These are phyloP conservation scores for Haematococcus sp. DNA, from an alignment of 139 green algal species.

Conservation along the genomic window DNA sequence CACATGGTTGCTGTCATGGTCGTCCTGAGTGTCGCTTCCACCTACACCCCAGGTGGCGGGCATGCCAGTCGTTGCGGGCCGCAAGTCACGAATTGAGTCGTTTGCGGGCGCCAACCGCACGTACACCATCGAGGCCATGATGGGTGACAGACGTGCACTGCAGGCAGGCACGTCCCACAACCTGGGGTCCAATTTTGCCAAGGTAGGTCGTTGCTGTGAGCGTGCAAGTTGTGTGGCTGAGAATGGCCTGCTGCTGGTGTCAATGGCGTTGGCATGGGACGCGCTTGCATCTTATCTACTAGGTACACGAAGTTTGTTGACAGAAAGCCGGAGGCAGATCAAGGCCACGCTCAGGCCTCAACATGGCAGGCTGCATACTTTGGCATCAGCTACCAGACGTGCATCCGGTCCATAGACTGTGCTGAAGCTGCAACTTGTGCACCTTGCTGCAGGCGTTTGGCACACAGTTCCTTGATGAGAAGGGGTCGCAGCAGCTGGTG, in stretches of 20 bases:
- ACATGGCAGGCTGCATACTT: no score
- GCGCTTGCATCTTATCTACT: not conserved
- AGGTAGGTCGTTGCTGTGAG: conserved; percentile 5
- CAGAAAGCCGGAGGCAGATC: no score
- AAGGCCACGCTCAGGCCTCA: no score
- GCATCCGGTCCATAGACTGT: no score
- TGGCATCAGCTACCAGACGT: no score
- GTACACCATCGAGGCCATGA: conserved; percentile 99
- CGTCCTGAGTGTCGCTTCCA: not conserved
- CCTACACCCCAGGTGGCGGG: conserved; percentile 57
- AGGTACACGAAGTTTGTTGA: not conserved
- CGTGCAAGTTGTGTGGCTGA: no score
- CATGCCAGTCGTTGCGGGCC: conserved; percentile 92
- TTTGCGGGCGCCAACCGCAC: conserved; percentile 90
- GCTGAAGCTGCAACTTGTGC: no score
- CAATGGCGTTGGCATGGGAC: no score
- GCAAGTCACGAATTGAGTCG: conserved; percentile 90
- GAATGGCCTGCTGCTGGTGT: no score
- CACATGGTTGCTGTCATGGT: not conserved
- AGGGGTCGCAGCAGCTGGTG: conserved; percentile 67
- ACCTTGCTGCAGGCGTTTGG: conserved; percentile 67
- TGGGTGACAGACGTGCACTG: conserved; percentile 87
- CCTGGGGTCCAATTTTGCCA: conserved; percentile 96
- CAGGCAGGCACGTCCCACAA: conserved; percentile 97
- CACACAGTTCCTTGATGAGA: conserved; percentile 63